Percentiles rank a stretch among this genome's conserved stretches.
These are phyloP conservation scores for Mallotus japonicus DNA, from an alignment of 441 rosid genomes.

Conservation along the genomic window DNA sequence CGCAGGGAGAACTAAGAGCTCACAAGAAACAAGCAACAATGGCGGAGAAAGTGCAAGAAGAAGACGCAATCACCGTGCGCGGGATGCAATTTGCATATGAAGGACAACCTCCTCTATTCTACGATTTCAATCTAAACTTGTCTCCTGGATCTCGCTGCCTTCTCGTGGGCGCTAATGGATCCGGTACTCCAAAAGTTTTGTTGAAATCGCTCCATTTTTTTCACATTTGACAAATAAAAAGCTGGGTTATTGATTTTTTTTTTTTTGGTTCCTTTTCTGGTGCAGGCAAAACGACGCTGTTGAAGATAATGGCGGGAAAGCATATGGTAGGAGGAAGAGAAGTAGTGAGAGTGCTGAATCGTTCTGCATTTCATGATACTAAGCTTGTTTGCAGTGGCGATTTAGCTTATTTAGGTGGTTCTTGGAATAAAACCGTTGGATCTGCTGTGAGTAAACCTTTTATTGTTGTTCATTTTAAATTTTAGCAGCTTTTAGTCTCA, in stretches of 20 bases:
- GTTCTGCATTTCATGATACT: slow-evolving; percentile 89
- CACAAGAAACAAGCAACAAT: slow-evolving; percentile 22
- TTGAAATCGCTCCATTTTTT: too few relatives aligned
- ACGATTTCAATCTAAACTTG: slow-evolving; percentile 65
- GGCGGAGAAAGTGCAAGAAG: slow-evolving; percentile 29
- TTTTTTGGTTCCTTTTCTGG: neutral
- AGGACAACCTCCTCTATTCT: slow-evolving; percentile 55
- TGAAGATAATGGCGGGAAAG: slow-evolving; percentile 91
- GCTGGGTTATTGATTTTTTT: neutral
- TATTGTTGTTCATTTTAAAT: neutral
- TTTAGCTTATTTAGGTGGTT: slow-evolving; percentile 84
- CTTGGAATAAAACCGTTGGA: slow-evolving; percentile 61
- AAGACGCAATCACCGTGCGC: slow-evolving; percentile 49
- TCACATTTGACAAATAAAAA: too few relatives aligned
- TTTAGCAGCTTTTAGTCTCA: too few relatives aligned
- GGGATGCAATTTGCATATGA: slow-evolving; percentile 91
- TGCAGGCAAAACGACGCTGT: slow-evolving; percentile 78
- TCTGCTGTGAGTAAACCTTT: slow-evolving; percentile 41
- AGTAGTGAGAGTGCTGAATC: slow-evolving; percentile 75
- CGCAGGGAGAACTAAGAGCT: neutral
- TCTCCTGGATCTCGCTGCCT: slow-evolving; percentile 91
- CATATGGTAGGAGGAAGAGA: slow-evolving; percentile 90
- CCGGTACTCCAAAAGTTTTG: slow-evolving; percentile 47
- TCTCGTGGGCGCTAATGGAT: slow-evolving; percentile 94
- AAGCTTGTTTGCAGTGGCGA: slow-evolving; percentile 74